Percentiles rank a stretch among this genome's conserved stretches.
Evolutionary conservation across 768 basidiomycete species (phyloP).

Genomic region (Agaricus subrufescens): DNA sequence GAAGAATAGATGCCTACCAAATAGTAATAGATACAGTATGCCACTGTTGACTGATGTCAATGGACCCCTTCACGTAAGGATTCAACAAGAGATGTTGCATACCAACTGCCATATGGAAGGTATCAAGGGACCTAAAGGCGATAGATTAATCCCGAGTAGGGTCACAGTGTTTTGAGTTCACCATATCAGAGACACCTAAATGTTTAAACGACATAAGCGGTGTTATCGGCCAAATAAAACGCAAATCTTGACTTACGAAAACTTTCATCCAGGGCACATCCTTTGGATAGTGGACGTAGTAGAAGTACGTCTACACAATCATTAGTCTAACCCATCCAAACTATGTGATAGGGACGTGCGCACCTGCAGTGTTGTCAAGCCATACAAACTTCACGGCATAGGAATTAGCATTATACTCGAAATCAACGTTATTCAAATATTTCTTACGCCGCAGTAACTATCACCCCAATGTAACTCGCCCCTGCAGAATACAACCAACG

Average conservation of each 20-base stretch:
- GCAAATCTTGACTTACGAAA: conserved; percentile 15
- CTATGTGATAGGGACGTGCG: neutral
- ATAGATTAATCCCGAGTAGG: neutral
- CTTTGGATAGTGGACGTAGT: conserved; percentile 27
- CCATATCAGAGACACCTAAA: conserved; percentile 27
- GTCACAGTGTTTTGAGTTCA: neutral
- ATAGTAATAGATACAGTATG: conserved; percentile 33
- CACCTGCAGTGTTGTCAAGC: conserved; percentile 32
- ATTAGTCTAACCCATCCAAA: neutral
- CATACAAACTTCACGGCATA: conserved; percentile 23
- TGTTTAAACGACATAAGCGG: neutral
- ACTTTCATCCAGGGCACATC: conserved; percentile 21
- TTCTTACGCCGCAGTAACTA: conserved; percentile 26
- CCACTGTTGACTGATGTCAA: conserved; percentile 16
- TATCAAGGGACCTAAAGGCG: conserved; percentile 23
- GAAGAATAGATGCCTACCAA: conserved; percentile 19
- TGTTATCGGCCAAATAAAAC: neutral
- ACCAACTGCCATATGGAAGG: conserved; percentile 26
- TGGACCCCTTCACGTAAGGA: neutral
- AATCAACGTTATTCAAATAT: neutral
- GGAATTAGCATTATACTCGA: neutral
- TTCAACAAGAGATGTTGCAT: neutral
- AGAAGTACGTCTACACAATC: conserved; percentile 27
- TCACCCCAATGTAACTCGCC: conserved; percentile 24
- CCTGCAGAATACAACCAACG: conserved; percentile 4